Conservation (phyloP, 352 stramenopile species). For the Phytopythium helicoides region DNA sequence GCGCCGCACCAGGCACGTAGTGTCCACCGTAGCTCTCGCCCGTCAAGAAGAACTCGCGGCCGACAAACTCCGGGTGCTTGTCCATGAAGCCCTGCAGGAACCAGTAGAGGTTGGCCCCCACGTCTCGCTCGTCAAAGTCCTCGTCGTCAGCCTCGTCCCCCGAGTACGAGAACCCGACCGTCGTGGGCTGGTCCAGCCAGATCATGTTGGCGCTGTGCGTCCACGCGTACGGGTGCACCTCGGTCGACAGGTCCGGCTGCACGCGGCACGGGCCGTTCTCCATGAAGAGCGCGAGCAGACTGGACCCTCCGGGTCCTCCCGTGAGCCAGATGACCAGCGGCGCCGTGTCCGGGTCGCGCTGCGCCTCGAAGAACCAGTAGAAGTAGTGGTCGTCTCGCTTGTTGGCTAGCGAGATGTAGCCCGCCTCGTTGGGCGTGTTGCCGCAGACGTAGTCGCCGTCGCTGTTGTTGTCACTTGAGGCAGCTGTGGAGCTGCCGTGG, state of each 20-base stretch:
- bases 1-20: constrained; percentile 45
- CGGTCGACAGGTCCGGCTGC: constrained; percentile 19
- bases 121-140: constrained; percentile 40
- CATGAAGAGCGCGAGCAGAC: too few relatives aligned
- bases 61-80: constrained; percentile 41
- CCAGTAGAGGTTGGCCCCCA: constrained; percentile 57
- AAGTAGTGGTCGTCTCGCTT: constrained; percentile 53
- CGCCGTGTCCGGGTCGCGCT: too few relatives aligned
- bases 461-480: too few relatives aligned
- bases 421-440: constrained; percentile 6
- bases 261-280: too few relatives aligned
- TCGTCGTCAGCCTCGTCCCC: constrained; percentile 28
- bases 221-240: constrained; percentile 45
- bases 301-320: constrained; percentile 36
- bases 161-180: too few relatives aligned
- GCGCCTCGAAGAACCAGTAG: constrained; percentile 57
- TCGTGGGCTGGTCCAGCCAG: constrained; percentile 64
- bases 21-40: constrained; percentile 58
- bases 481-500: not conserved
- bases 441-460: not conserved
- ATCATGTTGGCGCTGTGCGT: constrained; percentile 47
- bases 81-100: too few relatives aligned
- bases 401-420: constrained; percentile 41
- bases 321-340: constrained; percentile 50
- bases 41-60: constrained; percentile 44